These are phyloP conservation scores for Rossbeevera mucosa DNA, from an alignment of 768 basidiomycete species.

Conservation along the genomic window DNA sequence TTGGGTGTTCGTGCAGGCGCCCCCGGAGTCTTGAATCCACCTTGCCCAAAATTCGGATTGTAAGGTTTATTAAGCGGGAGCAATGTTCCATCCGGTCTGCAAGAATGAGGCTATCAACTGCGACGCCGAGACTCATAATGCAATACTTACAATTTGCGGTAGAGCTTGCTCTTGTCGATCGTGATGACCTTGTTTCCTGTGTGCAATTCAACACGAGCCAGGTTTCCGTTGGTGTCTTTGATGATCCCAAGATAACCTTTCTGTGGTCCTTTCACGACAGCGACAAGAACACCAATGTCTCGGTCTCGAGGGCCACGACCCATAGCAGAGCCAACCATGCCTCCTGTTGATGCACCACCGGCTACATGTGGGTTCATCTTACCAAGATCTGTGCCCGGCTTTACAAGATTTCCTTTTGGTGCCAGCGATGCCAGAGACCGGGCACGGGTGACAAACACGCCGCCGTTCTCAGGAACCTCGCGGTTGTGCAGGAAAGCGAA, in stretches of 20 bases:
- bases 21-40: constrained; percentile 32
- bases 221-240: constrained; percentile 88
- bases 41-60: constrained; percentile 15
- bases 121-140: neutral
- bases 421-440: constrained; percentile 79
- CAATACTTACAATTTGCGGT: constrained; percentile 62
- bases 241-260: constrained; percentile 91
- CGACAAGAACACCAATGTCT: constrained; percentile 74
- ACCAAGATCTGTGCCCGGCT: constrained; percentile 68
- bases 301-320: constrained; percentile 78
- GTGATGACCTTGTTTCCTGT: constrained; percentile 87
- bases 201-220: constrained; percentile 85
- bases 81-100: constrained; percentile 56
- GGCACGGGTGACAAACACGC: constrained; percentile 89
- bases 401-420: constrained; percentile 73
- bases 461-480: constrained; percentile 85
- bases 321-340: constrained; percentile 81
- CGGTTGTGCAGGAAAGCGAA: constrained; percentile 94
- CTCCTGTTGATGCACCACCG: constrained; percentile 53
- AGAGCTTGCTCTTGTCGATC: constrained; percentile 76
- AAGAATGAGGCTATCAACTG: constrained; percentile 7
- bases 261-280: constrained; percentile 78
- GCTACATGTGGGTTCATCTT: constrained; percentile 85
- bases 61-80: constrained; percentile 43
- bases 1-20: constrained; percentile 44